Conservation (phyloP, 768 basidiomycete genomes). For the Psilocybe cubensis region DNA sequence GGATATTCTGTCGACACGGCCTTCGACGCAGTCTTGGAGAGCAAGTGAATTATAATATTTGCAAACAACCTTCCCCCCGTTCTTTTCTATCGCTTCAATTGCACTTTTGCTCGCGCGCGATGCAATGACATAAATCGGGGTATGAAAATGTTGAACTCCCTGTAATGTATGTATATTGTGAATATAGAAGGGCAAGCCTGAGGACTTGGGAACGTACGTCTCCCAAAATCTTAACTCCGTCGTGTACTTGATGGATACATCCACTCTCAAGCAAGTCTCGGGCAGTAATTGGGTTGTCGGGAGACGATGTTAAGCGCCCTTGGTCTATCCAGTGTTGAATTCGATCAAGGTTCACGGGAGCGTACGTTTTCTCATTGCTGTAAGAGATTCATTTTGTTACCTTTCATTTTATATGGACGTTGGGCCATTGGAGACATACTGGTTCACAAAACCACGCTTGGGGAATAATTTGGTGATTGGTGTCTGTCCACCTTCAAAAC, state of each 20-base stretch:
- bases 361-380: conserved; percentile 78
- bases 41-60: conserved; percentile 91
- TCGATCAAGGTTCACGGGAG: conserved; percentile 84
- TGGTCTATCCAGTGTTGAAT: conserved; percentile 92
- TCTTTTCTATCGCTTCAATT: conserved; percentile 79
- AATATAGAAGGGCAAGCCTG: neutral
- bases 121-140: conserved; percentile 78
- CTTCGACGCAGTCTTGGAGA: conserved; percentile 77
- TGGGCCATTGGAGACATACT: conserved; percentile 51
- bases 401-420: neutral
- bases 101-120: conserved; percentile 89
- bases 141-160: conserved; percentile 69
- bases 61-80: conserved; percentile 85
- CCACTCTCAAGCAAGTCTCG: conserved; percentile 83
- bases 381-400: neutral
- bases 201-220: conserved; percentile 55
- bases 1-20: conserved; percentile 65
- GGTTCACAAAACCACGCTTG: conserved; percentile 93
- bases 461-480: conserved; percentile 90
- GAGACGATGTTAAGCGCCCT: conserved; percentile 77
- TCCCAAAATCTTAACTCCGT: conserved; percentile 91
- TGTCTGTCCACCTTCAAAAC: conserved; percentile 98
- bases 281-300: conserved; percentile 86
- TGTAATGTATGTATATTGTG: conserved; percentile 27
- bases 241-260: conserved; percentile 85